Conservation (phyloP, 1,284 basidiomycete species). For the Entoloma clypeatum region DNA sequence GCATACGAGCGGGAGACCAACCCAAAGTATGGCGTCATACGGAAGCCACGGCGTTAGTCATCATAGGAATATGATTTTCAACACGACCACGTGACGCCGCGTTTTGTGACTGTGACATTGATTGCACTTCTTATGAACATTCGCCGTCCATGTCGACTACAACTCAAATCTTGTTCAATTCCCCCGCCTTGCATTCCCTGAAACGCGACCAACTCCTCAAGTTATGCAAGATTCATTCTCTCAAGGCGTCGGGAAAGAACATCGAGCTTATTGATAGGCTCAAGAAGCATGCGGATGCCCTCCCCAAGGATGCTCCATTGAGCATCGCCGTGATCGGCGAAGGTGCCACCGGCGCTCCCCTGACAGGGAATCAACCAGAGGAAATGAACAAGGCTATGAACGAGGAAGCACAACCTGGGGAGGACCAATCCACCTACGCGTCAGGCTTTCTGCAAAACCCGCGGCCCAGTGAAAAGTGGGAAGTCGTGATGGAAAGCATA, state of each 20-base stretch:
- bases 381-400: constrained; percentile 32
- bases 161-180: constrained; percentile 75
- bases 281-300: constrained; percentile 55
- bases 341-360: constrained; percentile 13
- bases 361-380: constrained; percentile 17
- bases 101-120: constrained; percentile 19
- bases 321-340: constrained; percentile 50
- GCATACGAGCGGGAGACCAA: too few species aligned
- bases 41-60: too few species aligned
- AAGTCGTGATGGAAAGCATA: constrained; percentile 73
- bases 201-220: constrained; percentile 78
- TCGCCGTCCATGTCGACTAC: constrained; percentile 65
- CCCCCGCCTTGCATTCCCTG: constrained; percentile 71
- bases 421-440: constrained; percentile 18
- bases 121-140: constrained; percentile 25
- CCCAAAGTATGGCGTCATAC: too few species aligned
- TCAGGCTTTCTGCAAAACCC: constrained; percentile 28
- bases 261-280: constrained; percentile 64
- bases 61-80: too few species aligned
- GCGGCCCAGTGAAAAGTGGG: constrained; percentile 71
- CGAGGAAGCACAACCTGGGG: constrained; percentile 27
- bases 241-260: constrained; percentile 78
- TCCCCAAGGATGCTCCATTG: constrained; percentile 51
- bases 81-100: too few species aligned
- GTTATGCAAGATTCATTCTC: constrained; percentile 72